Evolutionary conservation across 164 flowering plant genomes (phyloP), one percentile per base, ranked within the genome.

Genomic region (Vitis rotundifolia): DNA sequence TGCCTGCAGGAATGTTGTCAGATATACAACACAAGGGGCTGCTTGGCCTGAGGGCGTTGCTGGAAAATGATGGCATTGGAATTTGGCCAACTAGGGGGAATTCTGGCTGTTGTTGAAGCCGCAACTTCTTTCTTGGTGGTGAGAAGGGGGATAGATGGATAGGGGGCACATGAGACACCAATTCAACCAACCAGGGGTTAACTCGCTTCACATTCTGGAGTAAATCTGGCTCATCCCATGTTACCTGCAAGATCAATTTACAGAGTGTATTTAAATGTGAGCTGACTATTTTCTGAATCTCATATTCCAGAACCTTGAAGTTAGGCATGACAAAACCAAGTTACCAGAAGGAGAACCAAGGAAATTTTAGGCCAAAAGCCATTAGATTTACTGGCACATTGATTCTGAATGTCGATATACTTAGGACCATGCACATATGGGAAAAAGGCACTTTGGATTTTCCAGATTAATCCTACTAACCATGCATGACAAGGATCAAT

Each of bases 141-240:
- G 84, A 78, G 72, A 83, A 87, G 18, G 84, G 81, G 9, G 84
- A 75, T 9, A 82, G 71, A 69, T 81, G 82, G 57, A 82, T 69
- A 53, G 81, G 31, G 9, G 88, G 90, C 70, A 85, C 74, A 61
- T 71, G 78, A 26, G 88, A 75, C 1, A 83, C 90, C 67, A 87
- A 47, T 64, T 87, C 90, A 28, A 85, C 90, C 71, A 87, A 67
- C 90, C 90, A 87, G 14, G 90, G 90, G 71, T 76, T 87, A 8
- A 87, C 87, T 10, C 81, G 72, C 70, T 83, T 85, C 73, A 86
- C 90, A 59, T 86, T 85, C 57, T 86, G 88, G 13, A 86, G 88
- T 57, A 86, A 74, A 76, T 86, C 90, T 28, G 90, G 90, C 70
- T 86, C 90, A 72, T 86, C 88, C 90, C 88, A 87, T 50, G 80